Percentiles rank a stretch among this genome's conserved stretches.
Conservation (phyloP, 345 rosid genomes). For the Isatis tinctoria region DNA sequence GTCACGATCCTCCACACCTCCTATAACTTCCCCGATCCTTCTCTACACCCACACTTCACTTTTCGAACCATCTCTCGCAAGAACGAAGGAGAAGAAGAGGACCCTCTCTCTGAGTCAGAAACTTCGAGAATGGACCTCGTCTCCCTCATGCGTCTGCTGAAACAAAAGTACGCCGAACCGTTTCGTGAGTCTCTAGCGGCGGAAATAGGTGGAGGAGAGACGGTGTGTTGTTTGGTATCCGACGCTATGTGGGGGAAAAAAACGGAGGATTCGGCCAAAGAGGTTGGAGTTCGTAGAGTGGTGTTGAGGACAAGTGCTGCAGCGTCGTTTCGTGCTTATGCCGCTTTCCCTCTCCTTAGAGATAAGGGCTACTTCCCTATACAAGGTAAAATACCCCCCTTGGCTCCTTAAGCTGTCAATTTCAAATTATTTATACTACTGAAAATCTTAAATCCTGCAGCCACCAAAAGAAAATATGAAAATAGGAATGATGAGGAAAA, state of each 20-base stretch:
- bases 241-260: slow-evolving; percentile 45
- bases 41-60: slow-evolving; percentile 45
- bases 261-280: slow-evolving; percentile 39
- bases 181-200: slow-evolving; percentile 37
- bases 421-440: not conserved
- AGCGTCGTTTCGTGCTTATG: slow-evolving; percentile 28
- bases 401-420: not conserved
- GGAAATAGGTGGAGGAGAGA: slow-evolving; percentile 31
- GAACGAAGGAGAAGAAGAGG: slow-evolving; percentile 16
- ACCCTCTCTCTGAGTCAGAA: not conserved
- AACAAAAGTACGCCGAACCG: slow-evolving; percentile 32
- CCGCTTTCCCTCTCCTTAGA: slow-evolving; percentile 12
- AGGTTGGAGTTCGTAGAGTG: slow-evolving; percentile 40
- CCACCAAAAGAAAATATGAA: not conserved
- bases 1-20: slow-evolving; percentile 47
- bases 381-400: slow-evolving; percentile 23
- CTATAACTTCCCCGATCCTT: slow-evolving; percentile 48
- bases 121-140: slow-evolving; percentile 16
- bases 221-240: slow-evolving; percentile 42
- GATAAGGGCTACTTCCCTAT: slow-evolving; percentile 32
- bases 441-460: too few species aligned
- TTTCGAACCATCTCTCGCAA: slow-evolving; percentile 36
- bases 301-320: slow-evolving; percentile 43
- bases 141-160: slow-evolving; percentile 25
- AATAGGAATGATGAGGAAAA: not conserved